Percentiles rank a stretch among this genome's conserved stretches.
phyloP scores from a whole-genome alignment of 306 rosid species.

The Parietaria judaica region DNA sequence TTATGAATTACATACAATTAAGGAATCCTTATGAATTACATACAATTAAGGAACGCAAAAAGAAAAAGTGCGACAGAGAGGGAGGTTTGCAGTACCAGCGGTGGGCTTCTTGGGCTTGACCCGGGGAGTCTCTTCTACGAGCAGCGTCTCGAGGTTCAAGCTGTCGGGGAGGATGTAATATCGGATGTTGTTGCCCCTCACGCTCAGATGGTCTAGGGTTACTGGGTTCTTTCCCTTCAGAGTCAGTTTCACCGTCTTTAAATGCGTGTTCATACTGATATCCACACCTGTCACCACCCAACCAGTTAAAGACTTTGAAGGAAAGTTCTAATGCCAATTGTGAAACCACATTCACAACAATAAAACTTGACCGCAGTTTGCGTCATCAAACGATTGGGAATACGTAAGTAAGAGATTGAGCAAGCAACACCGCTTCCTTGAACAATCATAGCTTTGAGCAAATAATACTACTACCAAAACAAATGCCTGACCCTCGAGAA shows the following conservation, averaged over 20 bases:
- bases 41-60: neutral
- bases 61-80: neutral
- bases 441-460: too few relatives aligned
- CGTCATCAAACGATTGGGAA: too few relatives aligned
- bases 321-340: too few relatives aligned
- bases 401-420: too few relatives aligned
- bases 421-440: too few relatives aligned
- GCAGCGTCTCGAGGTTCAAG: constrained; percentile 65
- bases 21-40: neutral
- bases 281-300: constrained; percentile 54
- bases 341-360: too few relatives aligned
- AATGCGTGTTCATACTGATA: constrained; percentile 83
- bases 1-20: neutral
- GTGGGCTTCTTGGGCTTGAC: constrained; percentile 96
- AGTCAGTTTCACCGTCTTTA: constrained; percentile 87
- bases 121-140: constrained; percentile 74
- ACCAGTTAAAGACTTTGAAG: neutral
- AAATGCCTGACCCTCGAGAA: too few relatives aligned
- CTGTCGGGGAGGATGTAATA: constrained; percentile 75
- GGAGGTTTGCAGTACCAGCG: constrained; percentile 49
- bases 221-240: constrained; percentile 92
- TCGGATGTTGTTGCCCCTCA: constrained; percentile 87
- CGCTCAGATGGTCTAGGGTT: constrained; percentile 90
- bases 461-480: too few relatives aligned
- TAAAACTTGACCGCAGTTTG: too few relatives aligned